Conservation (phyloP, 805 yeast species). For the Kluyveromyces siamensis region DNA sequence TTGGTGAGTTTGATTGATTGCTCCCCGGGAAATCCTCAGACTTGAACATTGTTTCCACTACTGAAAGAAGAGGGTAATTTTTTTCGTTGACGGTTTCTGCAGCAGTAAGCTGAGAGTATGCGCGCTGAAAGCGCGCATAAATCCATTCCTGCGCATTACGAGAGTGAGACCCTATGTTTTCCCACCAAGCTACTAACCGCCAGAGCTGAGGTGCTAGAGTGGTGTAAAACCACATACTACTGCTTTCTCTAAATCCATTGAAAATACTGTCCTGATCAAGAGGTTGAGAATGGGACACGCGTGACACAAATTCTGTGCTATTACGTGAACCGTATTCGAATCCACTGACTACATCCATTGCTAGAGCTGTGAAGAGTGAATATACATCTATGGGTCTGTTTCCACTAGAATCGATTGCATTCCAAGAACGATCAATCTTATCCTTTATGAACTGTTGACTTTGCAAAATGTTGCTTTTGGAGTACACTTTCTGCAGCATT, state of each 20-base stretch:
- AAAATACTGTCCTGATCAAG: conserved; percentile 22
- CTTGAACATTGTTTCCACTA: too few species aligned
- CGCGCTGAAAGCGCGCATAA: conserved; percentile 22
- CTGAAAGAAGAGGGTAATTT: too few species aligned
- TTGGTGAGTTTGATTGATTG: too few species aligned
- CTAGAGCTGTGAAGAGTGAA: conserved; percentile 57
- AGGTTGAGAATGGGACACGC: conserved; percentile 9
- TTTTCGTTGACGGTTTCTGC: too few species aligned
- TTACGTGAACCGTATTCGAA: conserved; percentile 48
- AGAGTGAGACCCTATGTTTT: conserved; percentile 32
- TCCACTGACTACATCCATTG: conserved; percentile 59
- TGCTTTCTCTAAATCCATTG: conserved; percentile 38
- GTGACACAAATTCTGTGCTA: conserved; percentile 37
- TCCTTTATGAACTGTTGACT: conserved; percentile 29
- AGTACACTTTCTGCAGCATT: conserved; percentile 34
- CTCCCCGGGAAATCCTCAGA: too few species aligned
- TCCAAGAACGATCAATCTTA: conserved; percentile 26
- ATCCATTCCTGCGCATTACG: conserved; percentile 39
- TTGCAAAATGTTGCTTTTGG: conserved; percentile 34
- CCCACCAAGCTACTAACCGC: conserved; percentile 36
- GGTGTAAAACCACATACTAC: conserved; percentile 59
- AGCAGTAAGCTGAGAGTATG: too few species aligned
- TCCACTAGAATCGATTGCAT: conserved; percentile 13
- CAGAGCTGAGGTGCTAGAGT: conserved; percentile 50
- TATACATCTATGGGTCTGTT: conserved; percentile 42